phyloP scores from a whole-genome alignment of 1,139 yeast genomes.

The Candida tropicalis region DNA sequence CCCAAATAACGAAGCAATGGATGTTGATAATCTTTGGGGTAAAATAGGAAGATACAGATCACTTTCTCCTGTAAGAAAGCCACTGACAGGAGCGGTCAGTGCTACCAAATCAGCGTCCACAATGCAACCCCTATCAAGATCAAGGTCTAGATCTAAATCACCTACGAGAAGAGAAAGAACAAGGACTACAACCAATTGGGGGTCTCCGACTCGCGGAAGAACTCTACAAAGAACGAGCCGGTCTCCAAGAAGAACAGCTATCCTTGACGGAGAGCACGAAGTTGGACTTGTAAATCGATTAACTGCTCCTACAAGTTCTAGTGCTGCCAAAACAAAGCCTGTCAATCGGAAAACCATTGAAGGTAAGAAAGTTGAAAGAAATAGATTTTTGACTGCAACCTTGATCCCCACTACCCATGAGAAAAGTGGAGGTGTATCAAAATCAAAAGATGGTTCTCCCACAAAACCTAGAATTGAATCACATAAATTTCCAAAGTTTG shows the following conservation, averaged over 20 bases:
- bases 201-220: slow-evolving; percentile 4
- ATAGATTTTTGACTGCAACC: slow-evolving; percentile 40
- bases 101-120: not conserved
- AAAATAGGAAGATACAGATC: slow-evolving; percentile 12
- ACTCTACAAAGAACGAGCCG: not conserved
- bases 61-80: slow-evolving; percentile 13
- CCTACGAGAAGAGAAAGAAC: slow-evolving; percentile 2
- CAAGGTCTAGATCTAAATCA: slow-evolving; percentile 6
- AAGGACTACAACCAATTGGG: not conserved
- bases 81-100: not conserved
- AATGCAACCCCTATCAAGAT: not conserved
- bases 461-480: slow-evolving; percentile 3
- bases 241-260: slow-evolving; percentile 2
- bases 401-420: slow-evolving; percentile 19
- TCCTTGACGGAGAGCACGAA: slow-evolving; percentile 4
- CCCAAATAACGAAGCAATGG: slow-evolving; percentile 1
- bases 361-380: slow-evolving; percentile 20
- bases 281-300: slow-evolving; percentile 19
- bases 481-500: slow-evolving; percentile 18
- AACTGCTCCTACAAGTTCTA: slow-evolving; percentile 32
- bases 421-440: not conserved
- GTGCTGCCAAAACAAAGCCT: slow-evolving; percentile 27
- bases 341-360: slow-evolving; percentile 8
- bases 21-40: slow-evolving; percentile 10
- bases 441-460: slow-evolving; percentile 8